Evolutionary conservation across 306 rosid species (phyloP).

Genomic region (Carpinus viminea): DNA sequence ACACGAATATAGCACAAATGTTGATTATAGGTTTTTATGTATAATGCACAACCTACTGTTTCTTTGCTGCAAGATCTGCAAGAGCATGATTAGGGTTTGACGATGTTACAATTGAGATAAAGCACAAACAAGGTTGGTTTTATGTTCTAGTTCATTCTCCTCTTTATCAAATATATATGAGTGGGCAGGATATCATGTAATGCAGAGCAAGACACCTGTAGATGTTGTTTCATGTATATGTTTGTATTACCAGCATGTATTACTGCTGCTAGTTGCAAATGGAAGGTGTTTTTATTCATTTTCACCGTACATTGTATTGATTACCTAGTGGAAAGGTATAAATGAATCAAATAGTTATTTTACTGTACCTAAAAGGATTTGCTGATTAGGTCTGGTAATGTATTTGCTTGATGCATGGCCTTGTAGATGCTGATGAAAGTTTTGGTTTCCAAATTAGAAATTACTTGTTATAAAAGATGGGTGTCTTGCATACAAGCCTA

Average conservation of each 20-base stretch:
- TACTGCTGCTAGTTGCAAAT: background rate
- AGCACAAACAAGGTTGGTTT: conserved; percentile 73
- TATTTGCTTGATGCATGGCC: background rate
- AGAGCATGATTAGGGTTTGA: conserved; percentile 69
- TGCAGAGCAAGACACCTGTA: background rate
- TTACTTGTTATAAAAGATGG: background rate
- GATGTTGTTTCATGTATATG: background rate
- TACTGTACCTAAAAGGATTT: background rate
- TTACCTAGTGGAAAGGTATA: background rate
- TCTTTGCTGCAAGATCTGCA: conserved; percentile 76
- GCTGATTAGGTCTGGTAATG: background rate
- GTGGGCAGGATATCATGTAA: conserved; percentile 1
- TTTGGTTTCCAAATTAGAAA: background rate
- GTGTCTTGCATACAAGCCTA: background rate
- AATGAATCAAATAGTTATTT: background rate
- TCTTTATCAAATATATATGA: background rate
- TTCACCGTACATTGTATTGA: too few relatives aligned
- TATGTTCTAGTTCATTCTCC: conserved; percentile 11
- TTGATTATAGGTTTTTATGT: background rate
- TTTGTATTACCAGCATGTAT: background rate
- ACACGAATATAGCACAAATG: background rate
- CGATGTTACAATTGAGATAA: conserved; percentile 75
- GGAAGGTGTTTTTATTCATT: background rate
- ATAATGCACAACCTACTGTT: conserved; percentile 53
- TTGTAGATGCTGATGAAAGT: background rate